phyloP scores from a whole-genome alignment of 805 yeast genomes.

The Ogataea angusta region DNA sequence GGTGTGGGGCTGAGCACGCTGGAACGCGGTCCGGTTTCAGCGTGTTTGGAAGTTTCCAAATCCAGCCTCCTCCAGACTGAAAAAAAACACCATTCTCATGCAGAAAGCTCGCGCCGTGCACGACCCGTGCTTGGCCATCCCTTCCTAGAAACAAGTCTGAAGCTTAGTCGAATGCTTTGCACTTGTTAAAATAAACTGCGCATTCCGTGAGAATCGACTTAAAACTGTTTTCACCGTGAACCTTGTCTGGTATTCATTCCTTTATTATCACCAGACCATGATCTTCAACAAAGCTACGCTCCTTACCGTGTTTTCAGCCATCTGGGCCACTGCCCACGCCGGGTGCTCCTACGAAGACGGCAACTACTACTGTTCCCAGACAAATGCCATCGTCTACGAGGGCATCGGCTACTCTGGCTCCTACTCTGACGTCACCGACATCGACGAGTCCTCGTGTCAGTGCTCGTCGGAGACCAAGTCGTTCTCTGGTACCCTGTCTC shows the following conservation, averaged over 20 bases:
- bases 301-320: slow-evolving; percentile 22
- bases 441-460: slow-evolving; percentile 58
- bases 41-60: slow-evolving; percentile 9
- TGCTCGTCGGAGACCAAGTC: slow-evolving; percentile 59
- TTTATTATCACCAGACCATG: slow-evolving; percentile 18
- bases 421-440: slow-evolving; percentile 65
- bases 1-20: slow-evolving; percentile 1
- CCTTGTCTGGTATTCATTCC: slow-evolving; percentile 13
- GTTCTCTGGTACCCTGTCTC: slow-evolving; percentile 72
- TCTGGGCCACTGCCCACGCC: slow-evolving; percentile 22
- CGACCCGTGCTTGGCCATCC: slow-evolving; percentile 11
- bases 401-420: slow-evolving; percentile 85
- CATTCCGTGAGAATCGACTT: neutral
- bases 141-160: slow-evolving; percentile 9
- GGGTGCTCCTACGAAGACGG: slow-evolving; percentile 49
- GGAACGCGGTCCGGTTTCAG: slow-evolving; percentile 4
- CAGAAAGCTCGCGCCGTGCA: slow-evolving; percentile 3
- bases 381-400: slow-evolving; percentile 49
- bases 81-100: slow-evolving; percentile 1
- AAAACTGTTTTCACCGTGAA: slow-evolving; percentile 1
- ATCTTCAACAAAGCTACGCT: slow-evolving; percentile 21
- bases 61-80: slow-evolving; percentile 6
- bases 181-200: neutral
- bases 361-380: slow-evolving; percentile 78
- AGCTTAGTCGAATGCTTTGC: slow-evolving; percentile 3